Percentiles rank a stretch among this genome's conserved stretches.
Conservation (phyloP, 257 asterid species). For the Petrea volubilis region DNA sequence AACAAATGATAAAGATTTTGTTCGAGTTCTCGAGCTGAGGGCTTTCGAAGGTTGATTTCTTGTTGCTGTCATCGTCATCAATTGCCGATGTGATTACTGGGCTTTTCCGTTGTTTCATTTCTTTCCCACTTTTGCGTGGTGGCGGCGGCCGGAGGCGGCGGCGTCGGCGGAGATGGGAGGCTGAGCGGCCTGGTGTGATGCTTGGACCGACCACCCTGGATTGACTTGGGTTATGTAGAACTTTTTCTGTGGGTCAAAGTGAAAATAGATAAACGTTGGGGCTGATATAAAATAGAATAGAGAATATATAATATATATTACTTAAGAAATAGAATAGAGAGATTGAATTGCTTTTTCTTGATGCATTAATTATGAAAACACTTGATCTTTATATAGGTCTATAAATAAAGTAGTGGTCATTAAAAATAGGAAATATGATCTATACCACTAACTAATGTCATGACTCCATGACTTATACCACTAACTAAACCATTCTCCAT, state of each 20-base stretch:
- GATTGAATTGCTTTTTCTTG: too few relatives aligned
- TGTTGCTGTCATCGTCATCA: conserved; percentile 9
- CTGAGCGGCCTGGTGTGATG: not conserved
- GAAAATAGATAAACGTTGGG: not conserved
- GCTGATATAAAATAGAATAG: too few relatives aligned
- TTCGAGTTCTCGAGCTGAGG: conserved; percentile 12
- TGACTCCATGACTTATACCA: too few relatives aligned
- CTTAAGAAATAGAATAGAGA: too few relatives aligned
- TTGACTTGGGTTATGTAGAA: not conserved
- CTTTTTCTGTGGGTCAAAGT: not conserved
- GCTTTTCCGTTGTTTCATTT: conserved; percentile 48
- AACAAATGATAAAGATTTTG: conserved; percentile 50
- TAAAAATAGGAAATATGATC: too few relatives aligned
- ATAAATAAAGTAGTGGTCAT: too few relatives aligned
- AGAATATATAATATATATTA: too few relatives aligned
- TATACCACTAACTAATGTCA: too few relatives aligned
- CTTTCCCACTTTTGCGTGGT: not conserved
- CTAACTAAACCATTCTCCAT: too few relatives aligned
- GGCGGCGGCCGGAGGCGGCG: not conserved
- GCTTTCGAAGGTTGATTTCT: conserved; percentile 20
- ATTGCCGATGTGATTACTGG: conserved; percentile 15
- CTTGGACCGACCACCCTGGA: not conserved
- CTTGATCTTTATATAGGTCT: too few relatives aligned
- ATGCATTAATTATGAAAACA: too few relatives aligned
- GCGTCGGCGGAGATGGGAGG: not conserved